phyloP scores from a whole-genome alignment of 2,329 filamentous ascomycete species.

The Thelonectria blattea region DNA sequence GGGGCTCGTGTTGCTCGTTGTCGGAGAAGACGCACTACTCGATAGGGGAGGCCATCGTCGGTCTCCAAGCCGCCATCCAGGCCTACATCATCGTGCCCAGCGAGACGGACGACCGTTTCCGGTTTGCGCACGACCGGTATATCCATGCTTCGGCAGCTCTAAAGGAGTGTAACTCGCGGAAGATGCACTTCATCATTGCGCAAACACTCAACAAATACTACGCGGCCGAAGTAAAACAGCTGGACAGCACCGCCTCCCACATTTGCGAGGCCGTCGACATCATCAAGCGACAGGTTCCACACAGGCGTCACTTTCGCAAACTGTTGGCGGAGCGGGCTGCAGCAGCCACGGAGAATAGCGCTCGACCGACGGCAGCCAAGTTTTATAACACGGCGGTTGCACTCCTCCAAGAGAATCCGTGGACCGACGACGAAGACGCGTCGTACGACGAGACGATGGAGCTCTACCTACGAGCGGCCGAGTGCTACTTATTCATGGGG shows the following conservation, averaged over 20 bases:
- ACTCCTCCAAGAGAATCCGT: constrained; percentile 80
- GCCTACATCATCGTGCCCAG: constrained; percentile 82
- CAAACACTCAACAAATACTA: constrained; percentile 79
- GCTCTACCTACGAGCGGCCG: constrained; percentile 78
- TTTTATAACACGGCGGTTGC: constrained; percentile 80
- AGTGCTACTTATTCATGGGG: constrained; percentile 82
- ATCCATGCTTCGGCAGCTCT: constrained; percentile 75
- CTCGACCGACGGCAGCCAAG: constrained; percentile 79
- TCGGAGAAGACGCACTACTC: constrained; percentile 51
- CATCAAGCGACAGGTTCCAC: constrained; percentile 68
- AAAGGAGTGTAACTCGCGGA: constrained; percentile 70
- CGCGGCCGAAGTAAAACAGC: constrained; percentile 62
- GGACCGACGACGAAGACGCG: constrained; percentile 76
- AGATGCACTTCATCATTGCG: constrained; percentile 92
- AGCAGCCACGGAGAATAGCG: constrained; percentile 80
- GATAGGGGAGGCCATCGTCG: constrained; percentile 73
- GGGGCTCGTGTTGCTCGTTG: constrained; percentile 36
- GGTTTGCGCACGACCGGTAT: constrained; percentile 88
- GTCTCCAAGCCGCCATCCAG: constrained; percentile 81
- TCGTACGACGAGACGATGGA: constrained; percentile 87
- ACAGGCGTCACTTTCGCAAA: constrained; percentile 72
- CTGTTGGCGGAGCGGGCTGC: constrained; percentile 81
- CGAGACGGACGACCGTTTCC: constrained; percentile 85
- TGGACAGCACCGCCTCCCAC: constrained; percentile 80
- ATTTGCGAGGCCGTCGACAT: constrained; percentile 79